A percentile compares a stretch with the other conserved stretches of the same genome.
These are phyloP conservation scores for Exophiala sp. DNA, from an alignment of 2,329 filamentous ascomycete species.

Conservation along the genomic window DNA sequence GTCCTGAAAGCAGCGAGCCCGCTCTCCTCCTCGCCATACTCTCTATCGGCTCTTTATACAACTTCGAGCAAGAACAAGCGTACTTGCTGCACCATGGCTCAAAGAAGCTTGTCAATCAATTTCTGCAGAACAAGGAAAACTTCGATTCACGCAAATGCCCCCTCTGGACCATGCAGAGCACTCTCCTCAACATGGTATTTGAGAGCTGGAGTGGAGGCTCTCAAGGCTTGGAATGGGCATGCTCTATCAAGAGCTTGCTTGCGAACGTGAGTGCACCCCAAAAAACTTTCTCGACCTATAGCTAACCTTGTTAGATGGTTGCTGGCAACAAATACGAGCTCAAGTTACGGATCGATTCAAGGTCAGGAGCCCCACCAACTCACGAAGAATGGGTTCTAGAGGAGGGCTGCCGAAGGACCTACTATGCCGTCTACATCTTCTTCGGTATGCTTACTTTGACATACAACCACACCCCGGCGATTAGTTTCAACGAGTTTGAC, in stretches of 20 bases:
- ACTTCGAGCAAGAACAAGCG: constrained; percentile 94
- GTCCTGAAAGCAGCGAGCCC: constrained; percentile 73
- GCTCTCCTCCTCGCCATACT: constrained; percentile 83
- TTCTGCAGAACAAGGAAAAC: constrained; percentile 96
- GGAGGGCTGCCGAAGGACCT: constrained; percentile 91
- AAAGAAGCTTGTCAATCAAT: constrained; percentile 95
- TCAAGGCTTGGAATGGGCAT: constrained; percentile 97
- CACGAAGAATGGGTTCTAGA: constrained; percentile 94
- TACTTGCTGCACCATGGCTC: constrained; percentile 97
- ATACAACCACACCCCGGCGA: constrained; percentile 96
- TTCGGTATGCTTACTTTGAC: constrained; percentile 92
- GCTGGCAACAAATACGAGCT: constrained; percentile 94
- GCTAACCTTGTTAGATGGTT: constrained; percentile 64
- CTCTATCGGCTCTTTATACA: constrained; percentile 93
- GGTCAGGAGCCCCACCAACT: constrained; percentile 69
- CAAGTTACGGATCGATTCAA: constrained; percentile 85
- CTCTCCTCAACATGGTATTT: constrained; percentile 96
- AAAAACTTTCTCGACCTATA: not conserved
- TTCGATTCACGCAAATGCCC: constrained; percentile 98
- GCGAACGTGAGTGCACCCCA: constrained; percentile 60
- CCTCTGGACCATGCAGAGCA: constrained; percentile 97
- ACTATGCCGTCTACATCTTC: constrained; percentile 99
- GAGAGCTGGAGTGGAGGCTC: constrained; percentile 98
- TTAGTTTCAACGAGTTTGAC: constrained; percentile 98
- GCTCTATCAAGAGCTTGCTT: constrained; percentile 95